Conservation (phyloP, 2,329 filamentous ascomycete genomes). For the Apiospora rasikravindrae region DNA sequence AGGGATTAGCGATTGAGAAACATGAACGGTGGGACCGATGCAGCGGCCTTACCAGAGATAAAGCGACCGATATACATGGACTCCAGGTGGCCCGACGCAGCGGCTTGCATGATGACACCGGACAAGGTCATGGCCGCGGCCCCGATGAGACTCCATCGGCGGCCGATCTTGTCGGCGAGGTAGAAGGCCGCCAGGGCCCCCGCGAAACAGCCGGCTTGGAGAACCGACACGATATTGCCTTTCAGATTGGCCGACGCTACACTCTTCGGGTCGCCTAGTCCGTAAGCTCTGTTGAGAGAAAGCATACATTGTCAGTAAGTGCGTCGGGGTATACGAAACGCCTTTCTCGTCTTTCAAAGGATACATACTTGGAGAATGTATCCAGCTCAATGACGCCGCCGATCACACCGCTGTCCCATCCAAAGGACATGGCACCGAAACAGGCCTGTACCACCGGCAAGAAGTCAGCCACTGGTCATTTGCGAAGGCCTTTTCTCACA, state of each 20-base stretch:
- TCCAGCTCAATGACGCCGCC: conserved; percentile 67
- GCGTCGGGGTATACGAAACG: not conserved
- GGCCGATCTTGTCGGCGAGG: conserved; percentile 58
- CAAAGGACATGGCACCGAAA: conserved; percentile 62
- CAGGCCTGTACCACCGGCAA: conserved; percentile 38
- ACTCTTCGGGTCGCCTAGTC: conserved; percentile 46
- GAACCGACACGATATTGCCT: conserved; percentile 68
- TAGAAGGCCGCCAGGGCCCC: conserved; percentile 53
- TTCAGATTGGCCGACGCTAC: conserved; percentile 59
- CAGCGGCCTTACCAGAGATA: conserved; percentile 47
- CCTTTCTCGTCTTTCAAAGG: not conserved
- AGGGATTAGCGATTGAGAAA: not conserved
- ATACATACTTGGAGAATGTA: conserved; percentile 57
- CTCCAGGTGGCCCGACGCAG: conserved; percentile 60
- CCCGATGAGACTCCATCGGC: conserved; percentile 57
- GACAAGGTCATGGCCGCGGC: conserved; percentile 60
- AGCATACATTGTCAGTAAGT: conserved; percentile 27
- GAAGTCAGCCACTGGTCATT: not conserved
- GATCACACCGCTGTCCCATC: conserved; percentile 67
- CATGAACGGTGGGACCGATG: no score
- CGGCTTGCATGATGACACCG: conserved; percentile 66
- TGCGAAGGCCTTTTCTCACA: conserved; percentile 1
- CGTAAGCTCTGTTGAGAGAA: conserved; percentile 52
- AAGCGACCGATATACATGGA: conserved; percentile 68
- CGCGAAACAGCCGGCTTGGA: conserved; percentile 48